A percentile compares a stretch with the other conserved stretches of the same genome.
Conservation (phyloP, 2,329 filamentous ascomycete species). For the Amylocarpus encephaloides region DNA sequence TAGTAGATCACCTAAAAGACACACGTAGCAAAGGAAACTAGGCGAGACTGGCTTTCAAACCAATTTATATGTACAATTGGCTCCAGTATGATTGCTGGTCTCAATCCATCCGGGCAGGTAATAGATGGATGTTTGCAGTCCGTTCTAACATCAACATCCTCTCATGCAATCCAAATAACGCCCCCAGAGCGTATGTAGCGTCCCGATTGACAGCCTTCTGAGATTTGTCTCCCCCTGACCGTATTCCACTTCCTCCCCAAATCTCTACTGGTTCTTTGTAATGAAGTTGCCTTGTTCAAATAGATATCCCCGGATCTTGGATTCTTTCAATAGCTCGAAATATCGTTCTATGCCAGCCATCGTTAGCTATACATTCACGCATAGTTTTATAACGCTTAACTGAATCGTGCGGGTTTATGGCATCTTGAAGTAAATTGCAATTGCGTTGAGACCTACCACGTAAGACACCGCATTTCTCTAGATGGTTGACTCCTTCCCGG, state of each 20-base stretch:
- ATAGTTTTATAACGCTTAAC: neutral
- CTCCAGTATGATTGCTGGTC: neutral
- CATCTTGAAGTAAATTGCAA: neutral
- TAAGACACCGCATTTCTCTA: conserved; percentile 78
- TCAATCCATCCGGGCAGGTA: neutral
- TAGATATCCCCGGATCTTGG: conserved; percentile 72
- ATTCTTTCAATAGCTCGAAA: conserved; percentile 67
- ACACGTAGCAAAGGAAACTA: neutral
- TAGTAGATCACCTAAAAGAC: neutral
- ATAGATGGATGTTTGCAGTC: too few relatives aligned
- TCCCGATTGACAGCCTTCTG: neutral
- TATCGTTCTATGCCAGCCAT: conserved; percentile 57
- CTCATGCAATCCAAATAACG: too few relatives aligned
- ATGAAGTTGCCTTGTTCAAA: conserved; percentile 76
- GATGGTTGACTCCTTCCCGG: conserved; percentile 76
- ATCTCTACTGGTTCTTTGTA: conserved; percentile 36
- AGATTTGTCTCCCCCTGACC: neutral
- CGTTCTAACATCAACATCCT: too few relatives aligned
- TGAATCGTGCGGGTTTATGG: too few relatives aligned
- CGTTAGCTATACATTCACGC: neutral
- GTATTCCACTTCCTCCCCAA: neutral
- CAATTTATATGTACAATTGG: conserved; percentile 1
- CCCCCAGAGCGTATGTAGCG: neutral
- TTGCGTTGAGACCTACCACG: conserved; percentile 55
- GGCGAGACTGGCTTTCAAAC: neutral